Base-by-base conservation (phyloP, 1,284 basidiomycete species). In the Cutaneotrichosporon spelunceum region DNA sequence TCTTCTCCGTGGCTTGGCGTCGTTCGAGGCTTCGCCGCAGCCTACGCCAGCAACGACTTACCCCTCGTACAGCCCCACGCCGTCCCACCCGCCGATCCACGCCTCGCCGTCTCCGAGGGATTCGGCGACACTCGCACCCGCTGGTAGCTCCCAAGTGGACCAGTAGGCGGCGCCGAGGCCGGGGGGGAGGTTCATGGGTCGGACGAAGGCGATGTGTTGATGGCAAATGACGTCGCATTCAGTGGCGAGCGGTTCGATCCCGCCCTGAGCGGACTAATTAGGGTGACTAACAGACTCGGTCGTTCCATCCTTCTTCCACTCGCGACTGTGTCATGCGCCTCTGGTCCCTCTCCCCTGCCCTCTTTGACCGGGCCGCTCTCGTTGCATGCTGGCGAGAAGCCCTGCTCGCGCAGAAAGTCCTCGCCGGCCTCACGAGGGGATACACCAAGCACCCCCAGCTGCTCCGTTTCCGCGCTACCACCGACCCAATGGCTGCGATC, bases 51-150 rank as follows among this genome's bases (percentile, higher is more conserved):
- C n/a, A n/a, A n/a, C 19, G 45, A 80, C 87, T 70, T 76, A 93
- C 92, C 90, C 90, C 70, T 93, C 88, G 72, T 96, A 96, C 61
- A 96, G 86, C 1, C 93, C 93, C 5, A 95, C 87, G 49, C 80
- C 81, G 50, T 91, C 88, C 75, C 91, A 90, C 39, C 83, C 85
- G 4, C 85, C 82, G 4, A 90, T 79, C 52, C 90, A 81, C 47
- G 85, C 84, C 77, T 96, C 93, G 61, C 92, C 89, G 8, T 84
- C 81, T 68, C 90, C 67, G 0, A 76, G 66, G 24, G 63, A 65
- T 47, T 68, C 69, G 4, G 60, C 49, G 11, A 72, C 70, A 21
- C 59, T 65, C 29, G 27, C 45, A 23, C 47, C 53, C 21, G 16
- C 19, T 24, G 45, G 33, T 11, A 39, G 52, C n/a, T n/a, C 36